phyloP scores from a whole-genome alignment of 192 early-diverging fungal genomes.

The Geranomyces michiganensis region DNA sequence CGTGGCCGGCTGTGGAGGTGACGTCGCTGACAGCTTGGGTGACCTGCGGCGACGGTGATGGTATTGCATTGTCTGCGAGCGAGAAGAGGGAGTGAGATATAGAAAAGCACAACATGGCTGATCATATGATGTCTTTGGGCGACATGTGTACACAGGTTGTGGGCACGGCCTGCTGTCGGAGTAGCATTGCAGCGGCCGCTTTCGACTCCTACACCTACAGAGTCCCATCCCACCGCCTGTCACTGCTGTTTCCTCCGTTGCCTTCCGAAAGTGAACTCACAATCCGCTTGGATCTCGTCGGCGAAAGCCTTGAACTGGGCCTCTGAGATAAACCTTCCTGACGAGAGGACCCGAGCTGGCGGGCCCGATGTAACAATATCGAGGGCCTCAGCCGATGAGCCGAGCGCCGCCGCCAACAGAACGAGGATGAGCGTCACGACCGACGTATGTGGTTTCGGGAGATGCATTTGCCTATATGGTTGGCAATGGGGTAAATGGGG shows the following conservation, averaged over 20 bases:
- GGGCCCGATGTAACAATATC: not conserved
- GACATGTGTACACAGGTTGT: too few relatives aligned
- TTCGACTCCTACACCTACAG: too few relatives aligned
- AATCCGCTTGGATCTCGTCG: slow-evolving; percentile 11
- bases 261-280: slow-evolving; percentile 1
- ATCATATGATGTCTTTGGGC: too few relatives aligned
- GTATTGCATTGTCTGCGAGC: slow-evolving; percentile 17
- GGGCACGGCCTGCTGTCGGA: too few relatives aligned
- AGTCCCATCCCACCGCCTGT: too few relatives aligned
- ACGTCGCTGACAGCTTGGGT: slow-evolving; percentile 30
- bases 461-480: too few relatives aligned
- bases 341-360: not conserved
- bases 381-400: too few relatives aligned
- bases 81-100: not conserved
- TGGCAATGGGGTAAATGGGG: too few relatives aligned
- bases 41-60: slow-evolving; percentile 9
- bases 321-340: slow-evolving; percentile 17
- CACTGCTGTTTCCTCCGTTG: not conserved
- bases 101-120: not conserved
- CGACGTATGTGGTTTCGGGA: too few relatives aligned
- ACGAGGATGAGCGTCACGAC: too few relatives aligned
- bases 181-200: too few relatives aligned
- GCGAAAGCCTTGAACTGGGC: slow-evolving; percentile 21
- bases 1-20: slow-evolving; percentile 20
- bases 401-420: too few relatives aligned